Base-by-base conservation (phyloP, 441 rosid species). In the Arabidopsis lyrata region DNA sequence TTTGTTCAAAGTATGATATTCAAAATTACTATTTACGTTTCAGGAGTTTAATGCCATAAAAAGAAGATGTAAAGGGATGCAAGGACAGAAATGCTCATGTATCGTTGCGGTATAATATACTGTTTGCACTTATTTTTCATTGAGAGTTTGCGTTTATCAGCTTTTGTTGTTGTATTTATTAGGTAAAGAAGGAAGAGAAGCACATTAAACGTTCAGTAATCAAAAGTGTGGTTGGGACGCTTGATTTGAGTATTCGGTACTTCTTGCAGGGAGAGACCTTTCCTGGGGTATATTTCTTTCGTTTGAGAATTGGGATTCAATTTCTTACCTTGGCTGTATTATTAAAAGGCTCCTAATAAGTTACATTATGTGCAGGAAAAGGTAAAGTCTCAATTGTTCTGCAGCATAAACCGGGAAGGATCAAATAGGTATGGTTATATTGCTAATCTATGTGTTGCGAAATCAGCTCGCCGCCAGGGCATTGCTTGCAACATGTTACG, bases 191-290 rank as follows among this genome's bases (percentile, higher is more conserved):
- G 77, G 88, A 87, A 70, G 89, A 83, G 52, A 71, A 35, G 62
- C 81, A 80, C 39, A 83, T 85, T 55, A 91, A 87, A 66, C 86
- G 84, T 57, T 85, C 87, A 0, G 86, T 88, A 36, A 77, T 88
- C 73, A 93, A 88, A 83, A 88, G 97, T 81, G 88, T 91, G 11
- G 97, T 88, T 41, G 98, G 94, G 73, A 93, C 98, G 44, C 98
- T 93, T 52, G 96, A 91, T 82, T 80, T 88, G 80, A 88, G 89
- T 78, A 72, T 93, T 53, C 83, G 83, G 5, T 74, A 78, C 80
- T 83, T 90, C 73, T 66, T 86, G 75, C 88, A 81, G 14, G 97
- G 95, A 70, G 97, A 91, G 84, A 89, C 86, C 48, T 88, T 87
- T 80, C 98, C 97, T 6, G 96, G 91, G 97, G 97, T 91, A 81